A percentile compares a stretch with the other conserved stretches of the same genome.
phyloP scores from a whole-genome alignment of 208 protist species.

The Crithidia mellificae region DNA sequence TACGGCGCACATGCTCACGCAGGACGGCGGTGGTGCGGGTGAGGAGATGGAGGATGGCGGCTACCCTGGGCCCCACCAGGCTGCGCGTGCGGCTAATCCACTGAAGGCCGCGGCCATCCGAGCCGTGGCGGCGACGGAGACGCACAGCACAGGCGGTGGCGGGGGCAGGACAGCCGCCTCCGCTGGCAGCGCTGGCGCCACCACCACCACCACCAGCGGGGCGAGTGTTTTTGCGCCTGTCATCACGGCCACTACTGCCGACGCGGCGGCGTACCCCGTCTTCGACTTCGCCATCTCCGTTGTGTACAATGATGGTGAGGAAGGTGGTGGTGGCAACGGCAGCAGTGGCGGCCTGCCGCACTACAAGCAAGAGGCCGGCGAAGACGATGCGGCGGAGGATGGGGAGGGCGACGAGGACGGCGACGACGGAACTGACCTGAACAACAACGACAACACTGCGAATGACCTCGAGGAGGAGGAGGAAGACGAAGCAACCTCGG shows the following conservation, averaged over 20 bases:
- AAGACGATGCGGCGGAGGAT: conserved; percentile 18
- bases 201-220: conserved; percentile 40
- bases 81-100: conserved; percentile 1
- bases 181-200: background rate
- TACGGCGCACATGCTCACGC: conserved; percentile 14
- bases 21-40: conserved; percentile 25
- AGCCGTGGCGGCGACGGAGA: conserved; percentile 18
- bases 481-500: conserved; percentile 31
- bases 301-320: conserved; percentile 7
- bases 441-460: too few species aligned
- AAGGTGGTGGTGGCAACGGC: background rate
- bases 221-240: conserved; percentile 42
- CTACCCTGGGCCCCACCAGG: too few species aligned
- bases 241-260: conserved; percentile 49
- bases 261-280: conserved; percentile 51
- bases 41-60: too few species aligned
- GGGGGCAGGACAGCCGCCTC: background rate
- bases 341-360: conserved; percentile 7
- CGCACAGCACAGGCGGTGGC: too few species aligned
- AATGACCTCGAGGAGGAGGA: conserved; percentile 34
- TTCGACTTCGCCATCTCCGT: conserved; percentile 36
- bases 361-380: conserved; percentile 25
- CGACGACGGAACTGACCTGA: conserved; percentile 22
- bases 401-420: conserved; percentile 8
- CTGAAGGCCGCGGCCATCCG: conserved; percentile 22